Evolutionary conservation across 164 flowering plant genomes (phyloP).

Genomic region (Berberis vulgaris): DNA sequence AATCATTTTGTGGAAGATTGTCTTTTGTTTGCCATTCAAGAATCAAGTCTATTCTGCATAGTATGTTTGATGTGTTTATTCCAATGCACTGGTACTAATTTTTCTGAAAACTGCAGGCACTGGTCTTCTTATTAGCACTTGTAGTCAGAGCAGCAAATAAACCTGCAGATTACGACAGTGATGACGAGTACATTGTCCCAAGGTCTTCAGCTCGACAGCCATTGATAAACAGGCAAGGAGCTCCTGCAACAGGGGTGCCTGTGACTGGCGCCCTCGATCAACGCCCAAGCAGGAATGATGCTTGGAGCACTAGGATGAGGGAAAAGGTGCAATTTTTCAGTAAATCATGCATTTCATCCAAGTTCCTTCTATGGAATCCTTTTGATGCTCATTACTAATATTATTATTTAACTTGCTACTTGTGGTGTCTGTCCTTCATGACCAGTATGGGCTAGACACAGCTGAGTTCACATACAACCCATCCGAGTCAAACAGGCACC

Average conservation of each 20-base stretch:
- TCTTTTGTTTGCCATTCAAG: too few relatives aligned
- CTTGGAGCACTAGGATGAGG: slow-evolving; percentile 91
- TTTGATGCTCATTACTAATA: background rate
- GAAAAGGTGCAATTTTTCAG: slow-evolving; percentile 49
- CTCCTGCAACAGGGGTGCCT: slow-evolving; percentile 61
- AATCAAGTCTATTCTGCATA: too few relatives aligned
- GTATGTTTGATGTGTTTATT: too few relatives aligned
- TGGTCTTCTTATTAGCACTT: slow-evolving; percentile 62
- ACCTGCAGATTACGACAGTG: slow-evolving; percentile 78
- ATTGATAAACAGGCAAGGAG: slow-evolving; percentile 45
- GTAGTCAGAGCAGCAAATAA: slow-evolving; percentile 63
- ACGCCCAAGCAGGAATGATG: slow-evolving; percentile 72
- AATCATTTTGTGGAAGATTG: too few relatives aligned
- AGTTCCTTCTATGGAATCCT: background rate
- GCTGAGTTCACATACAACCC: slow-evolving; percentile 86
- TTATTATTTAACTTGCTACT: too few relatives aligned
- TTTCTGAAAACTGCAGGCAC: slow-evolving; percentile 42
- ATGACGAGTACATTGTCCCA: slow-evolving; percentile 58
- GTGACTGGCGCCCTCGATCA: slow-evolving; percentile 55
- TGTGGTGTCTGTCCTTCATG: slow-evolving; percentile 4
- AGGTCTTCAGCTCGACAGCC: slow-evolving; percentile 61
- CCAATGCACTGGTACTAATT: background rate
- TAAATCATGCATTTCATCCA: background rate
- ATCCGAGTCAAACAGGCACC: slow-evolving; percentile 50
- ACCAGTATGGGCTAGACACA: slow-evolving; percentile 83